phyloP scores from a whole-genome alignment of 2,329 filamentous ascomycete species.

The Cytospora paraplurivora region DNA sequence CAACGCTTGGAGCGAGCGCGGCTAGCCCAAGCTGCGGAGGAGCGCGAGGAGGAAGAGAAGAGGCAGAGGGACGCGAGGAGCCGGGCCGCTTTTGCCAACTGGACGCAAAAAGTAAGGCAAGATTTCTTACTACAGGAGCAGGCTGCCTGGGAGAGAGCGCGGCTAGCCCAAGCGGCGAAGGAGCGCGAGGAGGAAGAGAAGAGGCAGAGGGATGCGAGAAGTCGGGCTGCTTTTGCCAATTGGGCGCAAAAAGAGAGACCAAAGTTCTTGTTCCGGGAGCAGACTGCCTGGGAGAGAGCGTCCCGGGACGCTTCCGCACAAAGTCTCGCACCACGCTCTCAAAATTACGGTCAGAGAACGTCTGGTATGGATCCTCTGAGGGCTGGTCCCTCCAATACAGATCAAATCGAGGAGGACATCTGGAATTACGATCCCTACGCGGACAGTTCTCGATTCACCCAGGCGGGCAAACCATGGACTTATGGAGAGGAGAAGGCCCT shows the following conservation, averaged over 20 bases:
- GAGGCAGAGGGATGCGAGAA: not conserved
- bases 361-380: not conserved
- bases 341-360: not conserved
- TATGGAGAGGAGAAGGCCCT: constrained; percentile 11
- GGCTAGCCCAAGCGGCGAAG: not conserved
- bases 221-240: not conserved
- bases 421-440: constrained; percentile 1
- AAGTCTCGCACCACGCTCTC: not conserved
- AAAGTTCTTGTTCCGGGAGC: constrained; percentile 8
- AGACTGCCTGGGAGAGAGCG: not conserved
- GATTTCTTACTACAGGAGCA: constrained; percentile 12
- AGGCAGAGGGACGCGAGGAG: not conserved
- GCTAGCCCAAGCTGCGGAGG: not conserved
- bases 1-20: not conserved
- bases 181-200: constrained; percentile 10
- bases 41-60: constrained; percentile 10
- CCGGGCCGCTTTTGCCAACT: not conserved
- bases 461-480: constrained; percentile 10
- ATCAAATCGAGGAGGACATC: not conserved
- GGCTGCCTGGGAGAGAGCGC: not conserved
- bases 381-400: not conserved
- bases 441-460: not conserved
- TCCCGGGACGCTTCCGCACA: not conserved
- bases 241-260: constrained; percentile 1
- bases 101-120: constrained; percentile 3